A percentile compares a stretch with the other conserved stretches of the same genome.
phyloP scores from a whole-genome alignment of 1,284 basidiomycete genomes.

The Moesziomyces sp. region DNA sequence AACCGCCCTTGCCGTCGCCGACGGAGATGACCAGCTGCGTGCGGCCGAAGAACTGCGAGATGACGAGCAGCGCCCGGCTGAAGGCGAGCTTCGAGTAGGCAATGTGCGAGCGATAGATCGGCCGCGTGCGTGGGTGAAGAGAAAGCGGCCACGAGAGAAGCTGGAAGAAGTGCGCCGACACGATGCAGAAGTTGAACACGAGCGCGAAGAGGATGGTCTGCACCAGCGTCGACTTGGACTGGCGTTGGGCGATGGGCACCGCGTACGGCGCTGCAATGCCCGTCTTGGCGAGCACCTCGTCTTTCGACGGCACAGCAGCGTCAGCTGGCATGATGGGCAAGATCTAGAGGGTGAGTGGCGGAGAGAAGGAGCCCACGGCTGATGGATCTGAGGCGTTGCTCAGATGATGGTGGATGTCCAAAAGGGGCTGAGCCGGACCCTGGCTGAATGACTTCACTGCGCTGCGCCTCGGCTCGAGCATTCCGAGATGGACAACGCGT shows the following conservation, averaged over 20 bases:
- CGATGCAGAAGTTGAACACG: conserved; percentile 54
- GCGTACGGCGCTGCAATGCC: conserved; percentile 34
- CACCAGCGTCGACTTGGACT: conserved; percentile 19
- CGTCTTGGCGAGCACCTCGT: conserved; percentile 28
- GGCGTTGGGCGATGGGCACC: conserved; percentile 47
- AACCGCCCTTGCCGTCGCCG: conserved; percentile 48
- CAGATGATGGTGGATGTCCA: too few species aligned
- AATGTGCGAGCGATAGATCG: conserved; percentile 39
- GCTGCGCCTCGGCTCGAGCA: too few species aligned
- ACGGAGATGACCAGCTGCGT: conserved; percentile 55
- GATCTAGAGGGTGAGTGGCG: background rate
- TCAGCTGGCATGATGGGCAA: conserved; percentile 1
- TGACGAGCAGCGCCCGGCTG: conserved; percentile 35
- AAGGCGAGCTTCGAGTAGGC: conserved; percentile 56
- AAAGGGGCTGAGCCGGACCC: too few species aligned
- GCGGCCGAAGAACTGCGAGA: conserved; percentile 60
- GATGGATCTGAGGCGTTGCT: too few species aligned
- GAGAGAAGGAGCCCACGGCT: too few species aligned
- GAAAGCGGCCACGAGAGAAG: conserved; percentile 47
- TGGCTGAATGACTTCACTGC: too few species aligned
- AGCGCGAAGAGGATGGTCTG: conserved; percentile 51
- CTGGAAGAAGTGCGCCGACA: conserved; percentile 47
- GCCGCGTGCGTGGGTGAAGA: conserved; percentile 27
- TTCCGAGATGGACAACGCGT: too few species aligned
- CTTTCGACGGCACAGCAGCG: conserved; percentile 1